Evolutionary conservation across 257 asterid species (phyloP).

Genomic region (Anisodus tanguticus): DNA sequence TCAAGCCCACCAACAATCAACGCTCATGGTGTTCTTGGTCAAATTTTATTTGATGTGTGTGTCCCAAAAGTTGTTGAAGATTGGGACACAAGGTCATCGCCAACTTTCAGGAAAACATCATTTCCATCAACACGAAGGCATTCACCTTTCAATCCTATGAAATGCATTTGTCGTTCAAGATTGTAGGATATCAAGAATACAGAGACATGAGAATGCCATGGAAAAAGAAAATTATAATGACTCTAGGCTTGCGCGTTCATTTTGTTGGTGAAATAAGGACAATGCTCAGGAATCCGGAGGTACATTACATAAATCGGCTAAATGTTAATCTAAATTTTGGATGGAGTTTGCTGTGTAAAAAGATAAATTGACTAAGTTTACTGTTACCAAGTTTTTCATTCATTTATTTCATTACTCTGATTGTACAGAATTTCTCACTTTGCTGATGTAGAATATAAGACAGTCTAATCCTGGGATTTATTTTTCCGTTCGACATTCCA

Average conservation of each 20-base stretch:
- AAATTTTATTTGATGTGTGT: conserved; percentile 74
- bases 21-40: conserved; percentile 87
- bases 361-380: neutral
- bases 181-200: conserved; percentile 38
- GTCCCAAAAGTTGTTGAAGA: conserved; percentile 80
- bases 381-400: neutral
- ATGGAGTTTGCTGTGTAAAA: neutral
- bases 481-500: no score
- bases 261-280: neutral
- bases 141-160: conserved; percentile 76
- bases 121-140: conserved; percentile 47
- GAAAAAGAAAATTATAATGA: neutral
- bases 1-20: conserved; percentile 60
- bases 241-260: neutral
- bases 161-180: conserved; percentile 87
- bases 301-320: conserved; percentile 7
- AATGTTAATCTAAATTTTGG: conserved; percentile 10
- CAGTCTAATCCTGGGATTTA: no score
- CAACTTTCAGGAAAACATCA: conserved; percentile 36
- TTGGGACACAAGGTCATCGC: conserved; percentile 71
- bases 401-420: conserved; percentile 13
- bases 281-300: neutral
- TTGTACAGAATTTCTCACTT: conserved; percentile 16
- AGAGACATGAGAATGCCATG: neutral
- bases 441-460: neutral